Base-by-base conservation (phyloP, 768 basidiomycete species). In the Calvatia gigantea region DNA sequence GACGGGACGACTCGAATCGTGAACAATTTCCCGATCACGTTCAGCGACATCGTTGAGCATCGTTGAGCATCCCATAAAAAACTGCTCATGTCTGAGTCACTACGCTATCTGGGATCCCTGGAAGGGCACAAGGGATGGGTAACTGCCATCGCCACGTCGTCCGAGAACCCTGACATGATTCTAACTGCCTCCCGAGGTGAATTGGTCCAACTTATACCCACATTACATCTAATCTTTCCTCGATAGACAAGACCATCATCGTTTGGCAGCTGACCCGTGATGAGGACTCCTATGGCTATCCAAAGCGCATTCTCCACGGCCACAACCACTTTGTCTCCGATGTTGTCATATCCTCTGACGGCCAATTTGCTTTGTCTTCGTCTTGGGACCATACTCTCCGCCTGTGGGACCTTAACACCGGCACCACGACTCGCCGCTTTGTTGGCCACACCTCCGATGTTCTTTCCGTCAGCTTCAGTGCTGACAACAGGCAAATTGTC, bases 311-410 rank as follows among this genome's bases (percentile, higher is more conserved):
- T 67, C 88, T 99, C 58, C 89, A 93, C 71, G 96, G 97, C 60
- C 97, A 99, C 82, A 98, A 98, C 78, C 96, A 97, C 81, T 98
- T 98, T 71, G 95, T 98, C 57, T 98, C 94, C 37, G 95, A 98
- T 70, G 91, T 98, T 65, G 96, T 97, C 66, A 95, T 98, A 73
- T 98, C 96, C 58, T 97, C 96, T 58, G 97, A 99, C 71, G 97
- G 97, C 67, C 96, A 98, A 78, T 98, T 98, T 73, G 96, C 97
- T 43, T 89, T 99, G 59, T 98, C 97, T 60, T 91, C 97, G 35
- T 98, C 96, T 39, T 98, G 97, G 97, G 97, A 99, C 79, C 96
- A 98, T 80, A 98, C 97, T 35, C 90, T 99, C 66, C 91, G 97
- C 69, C 87, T 99, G 58, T 99, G 97, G 97, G 97, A 99, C 75